A percentile compares a stretch with the other conserved stretches of the same genome.
These are phyloP conservation scores for Primulina eburnea DNA, from an alignment of 257 asterid genomes.

Conservation along the genomic window DNA sequence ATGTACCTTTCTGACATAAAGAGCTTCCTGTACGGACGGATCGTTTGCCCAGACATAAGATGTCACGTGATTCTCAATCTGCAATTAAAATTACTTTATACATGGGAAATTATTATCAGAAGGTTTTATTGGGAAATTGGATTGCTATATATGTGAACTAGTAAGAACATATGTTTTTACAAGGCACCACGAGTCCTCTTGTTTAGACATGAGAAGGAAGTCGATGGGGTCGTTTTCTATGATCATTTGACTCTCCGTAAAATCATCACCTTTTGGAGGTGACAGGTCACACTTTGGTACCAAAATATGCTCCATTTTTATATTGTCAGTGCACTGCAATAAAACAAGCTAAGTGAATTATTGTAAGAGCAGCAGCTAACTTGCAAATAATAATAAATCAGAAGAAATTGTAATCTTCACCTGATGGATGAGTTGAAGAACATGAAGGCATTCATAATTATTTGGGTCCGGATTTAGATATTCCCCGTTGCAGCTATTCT, in stretches of 20 bases:
- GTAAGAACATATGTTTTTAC: constrained; percentile 11
- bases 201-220: constrained; percentile 13
- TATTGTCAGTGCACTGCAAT: constrained; percentile 9
- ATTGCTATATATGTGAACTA: background rate
- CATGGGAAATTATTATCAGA: background rate
- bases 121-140: background rate
- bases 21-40: constrained; percentile 31
- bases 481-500: constrained; percentile 28
- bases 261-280: constrained; percentile 12
- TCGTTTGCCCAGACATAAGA: constrained; percentile 29
- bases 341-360: background rate
- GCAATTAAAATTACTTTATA: background rate
- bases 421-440: constrained; percentile 15
- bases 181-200: constrained; percentile 26
- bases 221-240: constrained; percentile 2
- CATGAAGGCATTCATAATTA: constrained; percentile 22
- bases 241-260: background rate
- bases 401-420: background rate
- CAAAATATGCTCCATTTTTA: constrained; percentile 6
- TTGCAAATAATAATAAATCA: too few relatives aligned
- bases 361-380: too few relatives aligned
- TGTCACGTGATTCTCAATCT: constrained; percentile 21
- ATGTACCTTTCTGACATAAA: constrained; percentile 30
- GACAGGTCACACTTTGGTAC: constrained; percentile 23
- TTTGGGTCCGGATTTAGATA: constrained; percentile 22